phyloP scores from a whole-genome alignment of 345 rosid genomes.

The Hibiscus trionum region DNA sequence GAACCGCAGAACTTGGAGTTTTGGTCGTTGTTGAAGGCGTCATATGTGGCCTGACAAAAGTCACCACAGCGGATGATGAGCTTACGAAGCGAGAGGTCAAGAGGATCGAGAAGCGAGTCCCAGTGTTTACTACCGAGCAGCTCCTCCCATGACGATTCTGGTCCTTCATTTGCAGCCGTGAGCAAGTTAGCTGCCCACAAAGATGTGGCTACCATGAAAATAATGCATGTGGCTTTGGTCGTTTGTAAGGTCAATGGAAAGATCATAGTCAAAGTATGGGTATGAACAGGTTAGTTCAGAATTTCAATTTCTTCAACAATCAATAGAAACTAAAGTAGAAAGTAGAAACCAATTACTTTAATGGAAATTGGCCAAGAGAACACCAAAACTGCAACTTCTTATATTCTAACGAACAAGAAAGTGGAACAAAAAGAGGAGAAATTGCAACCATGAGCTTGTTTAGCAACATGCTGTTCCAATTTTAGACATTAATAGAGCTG shows the following conservation, averaged over 20 bases:
- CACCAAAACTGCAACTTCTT: no score
- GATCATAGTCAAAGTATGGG: not conserved
- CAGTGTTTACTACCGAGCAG: constrained; percentile 60
- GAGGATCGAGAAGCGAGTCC: constrained; percentile 63
- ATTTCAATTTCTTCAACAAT: no score
- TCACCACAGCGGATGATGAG: constrained; percentile 83
- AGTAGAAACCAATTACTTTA: no score
- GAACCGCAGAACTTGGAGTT: constrained; percentile 84
- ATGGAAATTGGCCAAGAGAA: no score
- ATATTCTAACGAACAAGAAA: no score
- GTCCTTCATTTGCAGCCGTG: constrained; percentile 28
- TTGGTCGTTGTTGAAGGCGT: constrained; percentile 75
- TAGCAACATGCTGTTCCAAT: no score
- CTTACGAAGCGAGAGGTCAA: constrained; percentile 55
- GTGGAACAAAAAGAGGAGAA: no score
- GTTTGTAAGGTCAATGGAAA: not conserved
- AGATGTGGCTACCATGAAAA: not conserved
- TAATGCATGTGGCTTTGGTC: not conserved
- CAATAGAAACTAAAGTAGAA: no score
- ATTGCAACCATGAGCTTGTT: no score
- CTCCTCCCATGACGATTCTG: constrained; percentile 47
- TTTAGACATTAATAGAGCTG: no score
- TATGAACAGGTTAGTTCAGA: no score
- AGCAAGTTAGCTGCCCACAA: not conserved
- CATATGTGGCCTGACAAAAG: constrained; percentile 90